Conservation (phyloP, 1,284 basidiomycete genomes). For the Erythrobasidium hasegawianum region DNA sequence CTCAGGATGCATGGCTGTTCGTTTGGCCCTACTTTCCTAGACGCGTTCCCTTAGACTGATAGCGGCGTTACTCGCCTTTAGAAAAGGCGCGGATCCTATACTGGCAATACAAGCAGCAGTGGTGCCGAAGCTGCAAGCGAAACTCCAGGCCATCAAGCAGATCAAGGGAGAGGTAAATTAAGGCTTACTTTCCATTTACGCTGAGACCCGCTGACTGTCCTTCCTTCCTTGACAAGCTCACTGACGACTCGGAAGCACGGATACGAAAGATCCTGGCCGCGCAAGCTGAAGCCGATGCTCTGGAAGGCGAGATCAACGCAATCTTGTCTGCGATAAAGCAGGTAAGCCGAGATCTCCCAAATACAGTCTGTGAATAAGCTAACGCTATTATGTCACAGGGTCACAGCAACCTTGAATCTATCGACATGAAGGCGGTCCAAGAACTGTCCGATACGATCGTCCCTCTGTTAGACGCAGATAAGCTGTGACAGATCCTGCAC, state of each 20-base stretch:
- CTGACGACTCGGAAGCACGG: not conserved
- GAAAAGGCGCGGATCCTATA: constrained; percentile 21
- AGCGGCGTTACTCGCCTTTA: not conserved
- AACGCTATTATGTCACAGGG: constrained; percentile 4
- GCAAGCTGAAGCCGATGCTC: constrained; percentile 17
- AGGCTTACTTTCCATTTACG: not conserved
- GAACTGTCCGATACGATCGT: constrained; percentile 15
- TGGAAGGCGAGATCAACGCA: constrained; percentile 17
- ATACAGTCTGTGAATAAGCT: no score
- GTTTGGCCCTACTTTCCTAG: not conserved
- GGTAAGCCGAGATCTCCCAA: constrained; percentile 8
- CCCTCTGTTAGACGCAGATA: constrained; percentile 19
- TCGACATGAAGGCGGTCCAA: constrained; percentile 18
- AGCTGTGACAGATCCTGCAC: constrained; percentile 4
- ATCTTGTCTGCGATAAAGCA: constrained; percentile 23
- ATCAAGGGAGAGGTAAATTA: constrained; percentile 2
- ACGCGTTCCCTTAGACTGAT: not conserved
- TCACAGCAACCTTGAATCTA: constrained; percentile 4
- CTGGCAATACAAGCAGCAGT: constrained; percentile 19
- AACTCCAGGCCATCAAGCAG: constrained; percentile 7
- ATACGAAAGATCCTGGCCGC: not conserved
- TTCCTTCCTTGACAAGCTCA: not conserved
- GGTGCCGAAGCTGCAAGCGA: constrained; percentile 21
- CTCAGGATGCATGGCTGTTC: constrained; percentile 33
- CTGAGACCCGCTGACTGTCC: not conserved